These are phyloP conservation scores for Aureobasidium sp. DNA, from an alignment of 2,329 filamentous ascomycete genomes.

Conservation along the genomic window DNA sequence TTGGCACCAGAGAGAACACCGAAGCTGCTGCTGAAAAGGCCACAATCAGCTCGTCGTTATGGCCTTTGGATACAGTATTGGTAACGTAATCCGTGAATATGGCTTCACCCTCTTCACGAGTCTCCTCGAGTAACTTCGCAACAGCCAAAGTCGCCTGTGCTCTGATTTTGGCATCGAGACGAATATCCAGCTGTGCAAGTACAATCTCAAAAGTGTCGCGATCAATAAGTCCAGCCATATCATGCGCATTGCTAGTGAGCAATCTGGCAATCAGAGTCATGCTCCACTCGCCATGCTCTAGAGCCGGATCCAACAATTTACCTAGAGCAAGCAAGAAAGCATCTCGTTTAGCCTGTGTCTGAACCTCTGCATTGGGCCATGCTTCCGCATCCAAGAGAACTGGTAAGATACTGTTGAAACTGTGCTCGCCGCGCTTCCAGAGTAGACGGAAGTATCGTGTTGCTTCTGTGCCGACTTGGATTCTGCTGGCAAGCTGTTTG, in stretches of 20 bases:
- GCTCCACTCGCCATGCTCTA: constrained; percentile 58
- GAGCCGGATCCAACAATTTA: constrained; percentile 80
- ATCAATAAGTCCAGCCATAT: constrained; percentile 63
- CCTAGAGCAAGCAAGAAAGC: constrained; percentile 72
- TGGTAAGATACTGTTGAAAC: constrained; percentile 35
- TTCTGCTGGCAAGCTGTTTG: constrained; percentile 27
- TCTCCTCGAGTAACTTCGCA: constrained; percentile 74
- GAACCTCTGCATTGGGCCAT: constrained; percentile 35
- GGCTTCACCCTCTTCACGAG: constrained; percentile 60
- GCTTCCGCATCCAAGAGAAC: constrained; percentile 33
- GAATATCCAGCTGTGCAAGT: constrained; percentile 76
- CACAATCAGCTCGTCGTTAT: constrained; percentile 79
- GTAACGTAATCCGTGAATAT: constrained; percentile 64
- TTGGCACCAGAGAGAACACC: constrained; percentile 77
- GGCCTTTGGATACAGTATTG: constrained; percentile 60
- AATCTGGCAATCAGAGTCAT: constrained; percentile 53
- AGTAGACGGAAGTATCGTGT: constrained; percentile 31
- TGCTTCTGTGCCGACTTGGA: constrained; percentile 7
- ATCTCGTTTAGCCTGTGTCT: constrained; percentile 43
- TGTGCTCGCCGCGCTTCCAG: constrained; percentile 37
- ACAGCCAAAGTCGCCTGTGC: constrained; percentile 75
- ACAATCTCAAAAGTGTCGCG: constrained; percentile 74
- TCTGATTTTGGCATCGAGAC: constrained; percentile 63
- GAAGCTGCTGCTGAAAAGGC: constrained; percentile 88
- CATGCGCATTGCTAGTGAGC: constrained; percentile 42